phyloP scores from a whole-genome alignment of 305 asterid species.

The Coffea humblotiana region DNA sequence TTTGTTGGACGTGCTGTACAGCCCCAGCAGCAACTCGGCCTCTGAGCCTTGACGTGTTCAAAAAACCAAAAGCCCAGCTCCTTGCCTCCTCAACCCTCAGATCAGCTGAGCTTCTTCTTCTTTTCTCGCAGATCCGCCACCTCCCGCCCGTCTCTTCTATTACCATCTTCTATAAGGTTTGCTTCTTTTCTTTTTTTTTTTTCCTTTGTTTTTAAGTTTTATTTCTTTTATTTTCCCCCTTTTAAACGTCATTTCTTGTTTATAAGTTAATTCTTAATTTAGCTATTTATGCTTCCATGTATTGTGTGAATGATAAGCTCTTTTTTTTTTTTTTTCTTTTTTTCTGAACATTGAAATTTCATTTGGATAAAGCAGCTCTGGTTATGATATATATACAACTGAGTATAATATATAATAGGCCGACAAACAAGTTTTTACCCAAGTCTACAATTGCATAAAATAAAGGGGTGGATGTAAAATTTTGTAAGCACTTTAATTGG shows the following conservation, averaged over 20 bases:
- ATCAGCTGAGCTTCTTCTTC: constrained; percentile 13
- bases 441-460: not conserved
- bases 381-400: not conserved
- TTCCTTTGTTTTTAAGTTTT: not conserved
- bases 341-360: not conserved
- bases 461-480: not conserved
- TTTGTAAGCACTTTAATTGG: too few relatives aligned
- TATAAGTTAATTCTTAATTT: not conserved
- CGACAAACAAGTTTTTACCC: not conserved
- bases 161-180: not conserved
- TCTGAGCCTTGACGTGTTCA: too few relatives aligned
- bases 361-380: not conserved
- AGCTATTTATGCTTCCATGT: not conserved
- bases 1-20: too few relatives aligned
- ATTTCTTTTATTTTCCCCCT: too few relatives aligned
- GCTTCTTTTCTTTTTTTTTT: not conserved
- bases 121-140: constrained; percentile 19
- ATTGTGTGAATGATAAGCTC: not conserved
- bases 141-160: not conserved
- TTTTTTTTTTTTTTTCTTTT: not conserved
- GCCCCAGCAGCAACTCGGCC: too few relatives aligned
- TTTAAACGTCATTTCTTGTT: not conserved
- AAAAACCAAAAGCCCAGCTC: not conserved
- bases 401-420: too few relatives aligned
- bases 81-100: constrained; percentile 2